Base-by-base conservation (phyloP, 163 green algal species). In the Coccomyxa subellipsoidea region DNA sequence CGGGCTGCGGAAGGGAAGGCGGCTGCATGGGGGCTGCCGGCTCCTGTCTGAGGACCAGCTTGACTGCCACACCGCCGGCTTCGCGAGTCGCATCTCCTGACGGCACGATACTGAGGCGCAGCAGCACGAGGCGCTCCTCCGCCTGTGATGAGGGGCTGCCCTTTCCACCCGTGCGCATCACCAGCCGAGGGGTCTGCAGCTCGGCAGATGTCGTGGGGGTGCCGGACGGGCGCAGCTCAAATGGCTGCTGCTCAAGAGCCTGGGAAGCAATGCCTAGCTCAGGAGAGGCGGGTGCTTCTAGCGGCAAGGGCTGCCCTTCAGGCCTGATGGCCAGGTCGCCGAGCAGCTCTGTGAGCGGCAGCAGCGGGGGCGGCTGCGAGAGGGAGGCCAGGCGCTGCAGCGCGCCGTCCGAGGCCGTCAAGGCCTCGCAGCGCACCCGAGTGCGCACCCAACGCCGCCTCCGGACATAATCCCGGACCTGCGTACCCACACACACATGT, bases 371-470 rank as follows among this genome's bases (percentile, higher is more conserved):
- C 27, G 66, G 66, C 66, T 36, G 66, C 66, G 66, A 73, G 29
- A 73, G 27, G 66, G 66, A 36, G 29, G 66, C 27, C 66, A 73
- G 66, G 29, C n/a, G 29, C 27, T 34, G 66, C 66, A 73, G 66
- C 8, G 66, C 66, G 66, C 66, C 32, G 66, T 23, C 7, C 18
- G 66, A 18, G 1, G n/a, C 10, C n/a, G 27, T 34, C 66, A 34
- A 27, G n/a, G 27, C n/a, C 29, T 73, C 66, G 4, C 8, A 32
- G 1, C 38, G 70, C 4, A 86, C 72, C 18, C 83, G 83, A 34
- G 83, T 91, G 78, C 91, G 88, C 8, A 93, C 79, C 90, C 90
- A 94, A 15, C 92, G 85, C 37, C 92, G 81, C 21, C 89, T 84
- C 10, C 92, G 72, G 38, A 95, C 91, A 84, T 92, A 94, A 84